Evolutionary conservation across 192 early-diverging fungal species (phyloP), one percentile per base, ranked within the genome.

Genomic region (Coemansia sp.): DNA sequence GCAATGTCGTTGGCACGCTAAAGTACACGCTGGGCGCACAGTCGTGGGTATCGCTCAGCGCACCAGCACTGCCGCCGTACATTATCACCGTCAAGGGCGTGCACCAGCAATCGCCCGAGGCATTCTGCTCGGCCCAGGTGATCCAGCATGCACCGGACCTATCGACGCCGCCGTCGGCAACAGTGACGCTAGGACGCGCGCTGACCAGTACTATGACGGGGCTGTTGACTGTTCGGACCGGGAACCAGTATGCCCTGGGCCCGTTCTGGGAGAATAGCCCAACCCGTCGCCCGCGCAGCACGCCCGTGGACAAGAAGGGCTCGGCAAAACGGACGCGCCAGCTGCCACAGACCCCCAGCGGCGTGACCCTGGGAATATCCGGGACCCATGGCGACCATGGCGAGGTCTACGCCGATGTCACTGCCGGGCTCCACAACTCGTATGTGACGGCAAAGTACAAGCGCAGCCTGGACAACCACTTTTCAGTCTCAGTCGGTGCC

Each of bases 1-100:
- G 88, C 31, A 91, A 82, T 41, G 69, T 94, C 20, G 53, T 84
- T 11, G 91, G 81, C 16, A 89, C 87, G 10, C 46, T 94, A 23
- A 80, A 85, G 2, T 88, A 92, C 64, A 62, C 89, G 30, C 73
- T 87, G 14, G 47, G 53, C 38, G 18, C 36, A 6, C 37, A 67
- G 36, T 51, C 78, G 28, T 67, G 72, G 42, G 60, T 63, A 16
- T 78, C 82, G 39, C 18, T 87, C 33, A 81, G 83, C 14, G 72
- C 80, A 35, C 71, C 72, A 2, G 56, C 78, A 29, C 37, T 78
- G 26, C 71, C 75, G 23, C 77, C 80, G 30, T 60, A 80, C 37
- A 72, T 78, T 22, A 38, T 82, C 14, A 80, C 82, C 18, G 46
- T 81, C n/a, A 86, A 89, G 51, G 75, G 80, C 32, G 25, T 7